Evolutionary conservation across 306 rosid genomes (phyloP).

Genomic region (Inga leiocalycina): DNA sequence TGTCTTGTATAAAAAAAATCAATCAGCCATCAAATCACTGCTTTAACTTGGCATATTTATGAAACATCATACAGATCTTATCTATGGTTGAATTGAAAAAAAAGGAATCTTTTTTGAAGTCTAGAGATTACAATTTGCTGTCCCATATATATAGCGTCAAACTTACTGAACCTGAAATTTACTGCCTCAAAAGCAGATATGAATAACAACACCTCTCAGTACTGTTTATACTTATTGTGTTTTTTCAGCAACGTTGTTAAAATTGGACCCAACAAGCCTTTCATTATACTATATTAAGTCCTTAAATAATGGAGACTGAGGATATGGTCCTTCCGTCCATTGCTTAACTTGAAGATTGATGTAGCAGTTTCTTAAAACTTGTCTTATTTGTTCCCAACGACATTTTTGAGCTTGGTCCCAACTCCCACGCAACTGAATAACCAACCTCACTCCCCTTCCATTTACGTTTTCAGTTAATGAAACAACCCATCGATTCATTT

Average conservation of each 20-base stretch:
- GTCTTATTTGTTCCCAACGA: neutral
- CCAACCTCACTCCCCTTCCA: neutral
- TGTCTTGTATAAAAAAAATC: too few relatives aligned
- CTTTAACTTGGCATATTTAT: too few relatives aligned
- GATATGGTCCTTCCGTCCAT: neutral
- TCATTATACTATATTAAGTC: neutral
- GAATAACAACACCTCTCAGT: neutral
- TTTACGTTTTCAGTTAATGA: neutral
- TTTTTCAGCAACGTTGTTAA: neutral
- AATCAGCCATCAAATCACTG: too few relatives aligned
- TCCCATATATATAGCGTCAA: too few relatives aligned
- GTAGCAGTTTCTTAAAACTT: conserved; percentile 21
- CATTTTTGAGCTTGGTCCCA: neutral
- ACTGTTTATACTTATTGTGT: neutral
- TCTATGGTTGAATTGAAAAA: too few relatives aligned
- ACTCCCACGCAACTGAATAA: neutral
- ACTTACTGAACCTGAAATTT: neutral
- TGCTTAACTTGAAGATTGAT: conserved; percentile 7
- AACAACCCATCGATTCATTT: neutral
- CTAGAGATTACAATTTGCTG: too few relatives aligned
- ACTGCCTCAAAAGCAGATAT: neutral
- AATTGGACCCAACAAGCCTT: neutral
- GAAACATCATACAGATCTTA: too few relatives aligned
- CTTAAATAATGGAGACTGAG: neutral
- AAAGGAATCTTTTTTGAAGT: too few relatives aligned